Evolutionary conservation across 2,329 filamentous ascomycete genomes (phyloP).

Genomic region (Penicillium frequentans): DNA sequence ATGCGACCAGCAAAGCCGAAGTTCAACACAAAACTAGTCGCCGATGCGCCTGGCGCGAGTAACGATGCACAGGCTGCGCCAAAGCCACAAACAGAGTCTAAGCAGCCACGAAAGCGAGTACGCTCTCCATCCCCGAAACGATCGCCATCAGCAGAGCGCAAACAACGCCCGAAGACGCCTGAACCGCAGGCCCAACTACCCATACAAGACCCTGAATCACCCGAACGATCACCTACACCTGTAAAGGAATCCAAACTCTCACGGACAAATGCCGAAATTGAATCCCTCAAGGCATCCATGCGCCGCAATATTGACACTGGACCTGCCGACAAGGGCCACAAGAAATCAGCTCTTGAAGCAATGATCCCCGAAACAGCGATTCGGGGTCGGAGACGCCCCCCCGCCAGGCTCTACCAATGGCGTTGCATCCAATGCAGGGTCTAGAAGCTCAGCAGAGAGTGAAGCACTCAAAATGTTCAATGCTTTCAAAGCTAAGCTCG

Average conservation of each 20-base stretch:
- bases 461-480: conserved; percentile 70
- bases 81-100: conserved; percentile 11
- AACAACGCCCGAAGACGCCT: conserved; percentile 37
- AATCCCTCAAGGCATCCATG: conserved; percentile 49
- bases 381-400: conserved; percentile 47
- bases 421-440: conserved; percentile 56
- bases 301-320: conserved; percentile 40
- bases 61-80: conserved; percentile 11
- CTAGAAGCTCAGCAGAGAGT: conserved; percentile 57
- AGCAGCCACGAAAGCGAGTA: conserved; percentile 30
- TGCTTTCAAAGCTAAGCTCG: conserved; percentile 77
- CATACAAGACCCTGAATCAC: conserved; percentile 45
- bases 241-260: conserved; percentile 38
- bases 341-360: conserved; percentile 49
- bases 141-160: conserved; percentile 27
- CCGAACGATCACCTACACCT: conserved; percentile 34
- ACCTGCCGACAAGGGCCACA: conserved; percentile 34
- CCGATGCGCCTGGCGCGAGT: conserved; percentile 27
- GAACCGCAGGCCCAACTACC: conserved; percentile 47
- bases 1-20: conserved; percentile 46
- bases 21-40: conserved; percentile 49
- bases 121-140: conserved; percentile 34
- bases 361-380: conserved; percentile 51
- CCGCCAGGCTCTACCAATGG: conserved; percentile 33
- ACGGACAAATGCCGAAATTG: conserved; percentile 48